Evolutionary conservation across 352 stramenopile species (phyloP), one percentile per base, ranked within the genome.

Genomic region (Phytophthora sp.): DNA sequence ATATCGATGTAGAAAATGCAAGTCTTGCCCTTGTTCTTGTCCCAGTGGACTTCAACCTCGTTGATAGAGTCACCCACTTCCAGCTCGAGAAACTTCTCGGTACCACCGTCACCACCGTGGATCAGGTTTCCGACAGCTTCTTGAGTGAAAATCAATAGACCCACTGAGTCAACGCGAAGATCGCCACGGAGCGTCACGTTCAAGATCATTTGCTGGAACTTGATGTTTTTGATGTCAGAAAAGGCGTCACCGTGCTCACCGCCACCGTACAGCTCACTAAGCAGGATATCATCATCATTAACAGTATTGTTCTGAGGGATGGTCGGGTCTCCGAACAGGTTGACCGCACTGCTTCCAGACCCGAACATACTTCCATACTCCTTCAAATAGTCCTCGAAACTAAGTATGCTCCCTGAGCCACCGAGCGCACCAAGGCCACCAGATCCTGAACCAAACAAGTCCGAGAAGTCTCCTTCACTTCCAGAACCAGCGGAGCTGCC

Each of bases 191-290:
- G 6, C 9, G 66, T 74, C 9, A 74, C 50, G 43, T 71, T 71
- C 0, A 66, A 23, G 20, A 74, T 17, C 28, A 61, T 52, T 20
- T 71, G 61, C 4, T 54, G 43, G 17, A 71, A 64, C 50, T 58
- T 71, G 31, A 74, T 50, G 27, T 62, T 64, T 32, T 61, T 54
- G 5, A 74, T 64, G 32, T 74, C 66, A 2, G 66, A 74, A 32
- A 71, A 74, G 0, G 66, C 60, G 15, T 43, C 20, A 8, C 66
- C 66, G 28, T 68, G 49, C 8, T 74, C 53, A 34, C 12, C 23
- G 5, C 60, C 48, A 12, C 66, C 66, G 32, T 63, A 70, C 8
- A 71, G 5, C 26, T 53, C 5, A 17, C 66, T 30, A 1, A 71
- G 31, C 4, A 56, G 0, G 35, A 74, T 67, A 13, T 74, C 38